phyloP scores from a whole-genome alignment of 2,329 filamentous ascomycete genomes.

The Aureobasidium sp. region DNA sequence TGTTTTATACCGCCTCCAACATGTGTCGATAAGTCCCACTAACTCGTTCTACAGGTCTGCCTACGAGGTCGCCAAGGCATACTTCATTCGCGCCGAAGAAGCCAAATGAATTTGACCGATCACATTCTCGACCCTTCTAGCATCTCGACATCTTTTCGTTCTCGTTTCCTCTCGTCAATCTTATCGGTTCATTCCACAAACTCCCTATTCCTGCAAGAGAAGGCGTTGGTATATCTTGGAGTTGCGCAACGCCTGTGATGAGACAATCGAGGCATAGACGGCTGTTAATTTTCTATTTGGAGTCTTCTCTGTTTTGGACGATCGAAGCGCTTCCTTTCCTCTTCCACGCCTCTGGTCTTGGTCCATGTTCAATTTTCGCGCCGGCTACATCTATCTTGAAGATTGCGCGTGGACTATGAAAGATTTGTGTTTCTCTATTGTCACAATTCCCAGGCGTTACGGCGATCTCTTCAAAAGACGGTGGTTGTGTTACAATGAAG shows the following conservation, averaged over 20 bases:
- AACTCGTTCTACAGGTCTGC: constrained; percentile 42
- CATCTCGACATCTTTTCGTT: background rate
- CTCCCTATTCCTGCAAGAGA: background rate
- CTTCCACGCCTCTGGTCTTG: background rate
- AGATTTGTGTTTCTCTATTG: background rate
- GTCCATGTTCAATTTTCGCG: background rate
- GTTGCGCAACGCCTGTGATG: background rate
- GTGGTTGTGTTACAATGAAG: background rate
- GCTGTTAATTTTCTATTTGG: background rate
- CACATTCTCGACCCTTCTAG: background rate
- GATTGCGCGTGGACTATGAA: background rate
- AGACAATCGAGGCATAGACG: background rate
- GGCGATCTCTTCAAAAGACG: background rate
- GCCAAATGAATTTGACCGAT: constrained; percentile 18
- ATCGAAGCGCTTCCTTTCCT: background rate
- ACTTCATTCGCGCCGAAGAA: constrained; percentile 44
- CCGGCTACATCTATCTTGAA: background rate
- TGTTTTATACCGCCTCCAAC: constrained; percentile 20
- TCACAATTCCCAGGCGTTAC: background rate
- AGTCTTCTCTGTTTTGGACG: background rate
- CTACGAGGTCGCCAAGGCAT: constrained; percentile 60
- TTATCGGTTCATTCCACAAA: background rate
- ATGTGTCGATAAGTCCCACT: constrained; percentile 8
- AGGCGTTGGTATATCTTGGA: background rate
- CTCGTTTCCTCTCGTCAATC: background rate